These are phyloP conservation scores for Capsella rubella DNA, from an alignment of 441 rosid species.

Conservation along the genomic window DNA sequence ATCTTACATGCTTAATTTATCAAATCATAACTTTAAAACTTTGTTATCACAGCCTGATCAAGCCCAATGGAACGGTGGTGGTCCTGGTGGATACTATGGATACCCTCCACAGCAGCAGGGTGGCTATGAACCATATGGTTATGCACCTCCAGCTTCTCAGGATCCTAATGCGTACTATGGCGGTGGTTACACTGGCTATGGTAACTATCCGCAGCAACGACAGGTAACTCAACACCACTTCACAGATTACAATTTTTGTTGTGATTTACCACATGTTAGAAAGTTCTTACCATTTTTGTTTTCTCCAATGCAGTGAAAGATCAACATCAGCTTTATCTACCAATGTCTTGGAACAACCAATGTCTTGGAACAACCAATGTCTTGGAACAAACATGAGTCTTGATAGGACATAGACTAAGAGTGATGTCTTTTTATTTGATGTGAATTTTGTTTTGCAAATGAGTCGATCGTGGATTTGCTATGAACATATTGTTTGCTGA, in stretches of 20 bases:
- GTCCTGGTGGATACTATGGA: slow-evolving; percentile 54
- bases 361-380: slow-evolving; percentile 1
- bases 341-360: slow-evolving; percentile 31
- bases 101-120: slow-evolving; percentile 78
- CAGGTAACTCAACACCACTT: slow-evolving; percentile 54
- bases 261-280: neutral
- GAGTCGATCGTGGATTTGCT: slow-evolving; percentile 24
- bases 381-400: slow-evolving; percentile 36
- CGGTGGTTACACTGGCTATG: slow-evolving; percentile 70
- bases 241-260: neutral
- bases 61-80: slow-evolving; percentile 78
- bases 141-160: slow-evolving; percentile 75
- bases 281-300: slow-evolving; percentile 17
- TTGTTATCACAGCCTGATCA: slow-evolving; percentile 75
- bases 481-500: slow-evolving; percentile 17
- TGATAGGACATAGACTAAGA: slow-evolving; percentile 37
- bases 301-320: slow-evolving; percentile 38
- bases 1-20: neutral
- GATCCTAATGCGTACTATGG: slow-evolving; percentile 91
- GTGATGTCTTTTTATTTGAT: slow-evolving; percentile 18
- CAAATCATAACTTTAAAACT: neutral
- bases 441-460: slow-evolving; percentile 28
- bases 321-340: slow-evolving; percentile 24
- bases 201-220: slow-evolving; percentile 79
- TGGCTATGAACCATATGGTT: slow-evolving; percentile 90